Percentiles rank a stretch among this genome's conserved stretches.
phyloP scores from a whole-genome alignment of 2,329 filamentous ascomycete species.

The Dactylellina haptotyla region DNA sequence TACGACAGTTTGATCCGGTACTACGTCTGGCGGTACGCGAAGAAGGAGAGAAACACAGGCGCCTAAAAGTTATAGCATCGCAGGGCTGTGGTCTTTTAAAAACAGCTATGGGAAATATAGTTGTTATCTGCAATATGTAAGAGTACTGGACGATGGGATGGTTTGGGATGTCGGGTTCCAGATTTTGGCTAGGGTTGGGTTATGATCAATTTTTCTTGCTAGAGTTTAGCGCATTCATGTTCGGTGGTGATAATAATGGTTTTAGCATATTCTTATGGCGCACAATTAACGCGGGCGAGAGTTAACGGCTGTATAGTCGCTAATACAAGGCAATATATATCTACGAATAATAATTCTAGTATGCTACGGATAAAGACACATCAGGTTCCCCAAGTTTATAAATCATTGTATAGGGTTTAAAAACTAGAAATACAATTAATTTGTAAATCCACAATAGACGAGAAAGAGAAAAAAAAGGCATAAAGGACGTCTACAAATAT shows the following conservation, averaged over 20 bases:
- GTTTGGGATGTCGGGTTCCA: not conserved
- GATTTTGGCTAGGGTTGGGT: not conserved
- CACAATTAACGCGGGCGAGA: too few species aligned
- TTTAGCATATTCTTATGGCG: constrained; percentile 4
- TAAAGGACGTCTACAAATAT: constrained; percentile 16
- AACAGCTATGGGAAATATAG: not conserved
- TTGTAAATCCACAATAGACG: constrained; percentile 2
- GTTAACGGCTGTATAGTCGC: too few species aligned
- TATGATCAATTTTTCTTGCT: not conserved
- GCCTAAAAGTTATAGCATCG: not conserved
- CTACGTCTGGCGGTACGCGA: constrained; percentile 60
- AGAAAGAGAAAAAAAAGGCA: constrained; percentile 27
- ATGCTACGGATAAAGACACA: too few species aligned
- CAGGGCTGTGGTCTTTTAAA: not conserved
- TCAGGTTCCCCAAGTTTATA: too few species aligned
- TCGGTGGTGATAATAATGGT: constrained; percentile 1
- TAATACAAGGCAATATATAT: too few species aligned
- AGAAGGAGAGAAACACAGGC: constrained; percentile 10
- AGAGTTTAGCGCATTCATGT: constrained; percentile 22
- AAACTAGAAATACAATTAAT: not conserved
- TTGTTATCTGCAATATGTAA: not conserved
- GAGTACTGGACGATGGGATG: not conserved
- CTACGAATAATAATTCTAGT: too few species aligned
- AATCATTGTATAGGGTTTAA: not conserved
- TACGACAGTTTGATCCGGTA: constrained; percentile 76